Conservation (phyloP, 495 filamentous ascomycete genomes). For the Aspergillus hancockii region DNA sequence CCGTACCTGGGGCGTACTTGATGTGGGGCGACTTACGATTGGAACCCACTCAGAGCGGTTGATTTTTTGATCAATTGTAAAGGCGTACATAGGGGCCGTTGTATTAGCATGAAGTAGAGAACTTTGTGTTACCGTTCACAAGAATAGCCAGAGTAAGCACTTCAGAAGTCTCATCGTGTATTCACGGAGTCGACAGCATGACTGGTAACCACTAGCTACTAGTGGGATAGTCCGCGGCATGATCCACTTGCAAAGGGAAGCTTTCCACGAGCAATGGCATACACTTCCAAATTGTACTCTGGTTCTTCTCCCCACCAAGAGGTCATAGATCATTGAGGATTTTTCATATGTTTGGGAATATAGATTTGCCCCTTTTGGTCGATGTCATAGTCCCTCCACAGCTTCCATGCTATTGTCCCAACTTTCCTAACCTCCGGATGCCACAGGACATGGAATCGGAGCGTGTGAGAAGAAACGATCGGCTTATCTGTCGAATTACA, state of each 20-base stretch:
- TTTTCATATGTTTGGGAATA: not conserved
- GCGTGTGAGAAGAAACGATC: not conserved
- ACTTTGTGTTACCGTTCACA: too few species aligned
- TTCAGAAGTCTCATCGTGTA: too few species aligned
- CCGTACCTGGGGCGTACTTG: too few species aligned
- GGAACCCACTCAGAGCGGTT: too few species aligned
- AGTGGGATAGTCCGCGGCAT: not conserved
- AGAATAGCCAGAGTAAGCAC: too few species aligned
- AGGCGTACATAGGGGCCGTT: too few species aligned
- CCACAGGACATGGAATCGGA: not conserved
- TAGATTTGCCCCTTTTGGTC: not conserved
- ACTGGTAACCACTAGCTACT: too few species aligned
- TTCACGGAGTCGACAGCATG: too few species aligned
- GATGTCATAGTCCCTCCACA: constrained; percentile 1
- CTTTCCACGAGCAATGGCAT: constrained; percentile 1
- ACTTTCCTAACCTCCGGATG: not conserved
- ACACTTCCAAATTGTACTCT: not conserved
- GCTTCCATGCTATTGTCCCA: not conserved
- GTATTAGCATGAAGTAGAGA: too few species aligned
- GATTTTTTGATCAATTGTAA: too few species aligned
- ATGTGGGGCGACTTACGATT: too few species aligned
- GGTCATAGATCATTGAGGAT: constrained; percentile 3
- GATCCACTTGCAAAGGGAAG: constrained; percentile 2
- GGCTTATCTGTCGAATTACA: not conserved
- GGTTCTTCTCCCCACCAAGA: not conserved